Evolutionary conservation across 2,329 filamentous ascomycete genomes (phyloP).

Genomic region (Microdochium bolleyi): DNA sequence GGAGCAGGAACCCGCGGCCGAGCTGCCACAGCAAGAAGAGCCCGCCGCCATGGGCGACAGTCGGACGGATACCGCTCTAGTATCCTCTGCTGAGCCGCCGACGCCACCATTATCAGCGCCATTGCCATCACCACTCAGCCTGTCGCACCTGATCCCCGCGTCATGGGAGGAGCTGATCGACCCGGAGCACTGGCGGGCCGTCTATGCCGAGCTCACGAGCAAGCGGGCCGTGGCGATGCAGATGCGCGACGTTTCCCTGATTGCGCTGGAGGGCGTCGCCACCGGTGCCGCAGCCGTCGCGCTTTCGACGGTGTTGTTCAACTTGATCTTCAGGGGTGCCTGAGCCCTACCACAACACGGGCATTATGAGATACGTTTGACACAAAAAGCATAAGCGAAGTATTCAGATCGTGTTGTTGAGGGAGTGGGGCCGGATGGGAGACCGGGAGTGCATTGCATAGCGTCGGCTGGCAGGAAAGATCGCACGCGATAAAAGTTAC

Average conservation of each 20-base stretch:
- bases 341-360: too few relatives aligned
- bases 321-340: background rate
- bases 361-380: too few relatives aligned
- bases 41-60: slow-evolving; percentile 4
- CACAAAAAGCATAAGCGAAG: too few relatives aligned
- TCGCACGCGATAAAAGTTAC: too few relatives aligned
- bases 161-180: slow-evolving; percentile 36
- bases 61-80: slow-evolving; percentile 1
- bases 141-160: background rate
- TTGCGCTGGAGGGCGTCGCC: slow-evolving; percentile 59
- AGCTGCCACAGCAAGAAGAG: slow-evolving; percentile 6
- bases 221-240: slow-evolving; percentile 54
- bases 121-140: background rate
- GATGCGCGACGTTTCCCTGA: slow-evolving; percentile 63
- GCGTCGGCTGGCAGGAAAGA: too few relatives aligned
- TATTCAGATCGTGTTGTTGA: too few relatives aligned
- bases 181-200: slow-evolving; percentile 37
- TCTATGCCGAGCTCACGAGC: slow-evolving; percentile 53
- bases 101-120: background rate
- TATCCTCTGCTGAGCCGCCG: slow-evolving; percentile 1
- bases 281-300: slow-evolving; percentile 56
- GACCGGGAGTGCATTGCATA: too few relatives aligned
- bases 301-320: slow-evolving; percentile 34
- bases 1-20: too few relatives aligned
- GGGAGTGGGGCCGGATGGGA: too few relatives aligned